Evolutionary conservation across 2,329 filamentous ascomycete species (phyloP).

Genomic region (Fusarium zealandicum): DNA sequence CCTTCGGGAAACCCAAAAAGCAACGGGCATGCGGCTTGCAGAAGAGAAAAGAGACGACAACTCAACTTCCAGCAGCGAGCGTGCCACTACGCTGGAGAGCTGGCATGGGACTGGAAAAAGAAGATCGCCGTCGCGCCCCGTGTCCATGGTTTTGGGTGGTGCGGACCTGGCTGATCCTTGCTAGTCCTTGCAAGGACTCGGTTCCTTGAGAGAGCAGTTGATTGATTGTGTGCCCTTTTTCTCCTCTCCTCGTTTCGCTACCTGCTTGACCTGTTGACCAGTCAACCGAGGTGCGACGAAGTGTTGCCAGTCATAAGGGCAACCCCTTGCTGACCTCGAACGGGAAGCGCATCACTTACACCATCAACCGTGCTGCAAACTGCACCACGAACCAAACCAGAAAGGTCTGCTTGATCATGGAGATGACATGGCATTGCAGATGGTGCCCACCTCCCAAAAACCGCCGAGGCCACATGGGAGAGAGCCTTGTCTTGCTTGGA

Average conservation of each 20-base stretch:
- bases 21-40: slow-evolving; percentile 30
- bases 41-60: slow-evolving; percentile 42
- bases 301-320: background rate
- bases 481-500: slow-evolving; percentile 36
- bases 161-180: slow-evolving; percentile 35
- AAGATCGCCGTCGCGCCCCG: slow-evolving; percentile 40
- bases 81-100: slow-evolving; percentile 15
- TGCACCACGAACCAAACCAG: slow-evolving; percentile 4
- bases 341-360: slow-evolving; percentile 14
- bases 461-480: slow-evolving; percentile 26
- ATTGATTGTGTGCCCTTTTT: slow-evolving; percentile 22
- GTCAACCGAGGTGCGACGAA: background rate
- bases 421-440: slow-evolving; percentile 34
- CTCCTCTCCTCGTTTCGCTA: background rate
- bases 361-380: slow-evolving; percentile 3
- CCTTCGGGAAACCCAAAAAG: slow-evolving; percentile 37
- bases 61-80: slow-evolving; percentile 2
- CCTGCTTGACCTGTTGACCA: background rate
- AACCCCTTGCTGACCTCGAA: slow-evolving; percentile 23
- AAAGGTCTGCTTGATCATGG: background rate
- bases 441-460: slow-evolving; percentile 13
- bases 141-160: slow-evolving; percentile 43
- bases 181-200: slow-evolving; percentile 30
- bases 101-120: slow-evolving; percentile 33
- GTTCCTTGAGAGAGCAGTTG: slow-evolving; percentile 22